Percentiles rank a stretch among this genome's conserved stretches.
These are phyloP conservation scores for Thelonectria discophora DNA, from an alignment of 2,329 filamentous ascomycete species.

Conservation along the genomic window DNA sequence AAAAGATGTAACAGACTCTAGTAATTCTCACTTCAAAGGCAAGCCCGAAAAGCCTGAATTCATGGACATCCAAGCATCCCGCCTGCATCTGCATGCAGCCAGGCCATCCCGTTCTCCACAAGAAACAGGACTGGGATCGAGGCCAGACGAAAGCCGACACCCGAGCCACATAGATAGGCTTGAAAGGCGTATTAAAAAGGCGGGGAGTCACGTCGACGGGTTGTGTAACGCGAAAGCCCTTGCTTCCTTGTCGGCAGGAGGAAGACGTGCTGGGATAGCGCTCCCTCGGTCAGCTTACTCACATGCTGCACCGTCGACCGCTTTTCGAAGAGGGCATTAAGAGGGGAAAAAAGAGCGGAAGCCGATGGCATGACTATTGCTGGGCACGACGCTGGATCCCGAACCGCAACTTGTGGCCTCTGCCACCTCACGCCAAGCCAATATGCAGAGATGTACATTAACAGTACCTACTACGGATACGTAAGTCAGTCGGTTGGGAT, in stretches of 20 bases:
- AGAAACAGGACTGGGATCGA: background rate
- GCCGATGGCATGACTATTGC: background rate
- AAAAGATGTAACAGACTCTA: no score
- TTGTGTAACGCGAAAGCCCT: background rate
- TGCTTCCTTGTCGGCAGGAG: background rate
- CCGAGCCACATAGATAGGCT: background rate
- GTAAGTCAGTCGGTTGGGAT: no score
- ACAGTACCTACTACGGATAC: no score
- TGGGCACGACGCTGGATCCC: background rate
- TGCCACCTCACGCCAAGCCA: background rate
- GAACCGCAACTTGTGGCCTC: background rate
- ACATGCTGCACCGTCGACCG: background rate
- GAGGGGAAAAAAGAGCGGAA: background rate
- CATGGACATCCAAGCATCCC: background rate
- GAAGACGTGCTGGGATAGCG: background rate
- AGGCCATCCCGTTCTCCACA: conserved; percentile 1
- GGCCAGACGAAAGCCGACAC: background rate
- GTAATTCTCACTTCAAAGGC: background rate
- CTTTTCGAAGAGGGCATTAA: no score
- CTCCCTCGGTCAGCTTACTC: background rate
- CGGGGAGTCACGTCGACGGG: background rate
- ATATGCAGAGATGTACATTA: background rate
- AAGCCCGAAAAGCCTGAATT: background rate
- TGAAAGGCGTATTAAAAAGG: background rate
- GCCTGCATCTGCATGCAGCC: background rate